Base-by-base conservation (phyloP, 257 asterid genomes). In the Misopates orontium region DNA sequence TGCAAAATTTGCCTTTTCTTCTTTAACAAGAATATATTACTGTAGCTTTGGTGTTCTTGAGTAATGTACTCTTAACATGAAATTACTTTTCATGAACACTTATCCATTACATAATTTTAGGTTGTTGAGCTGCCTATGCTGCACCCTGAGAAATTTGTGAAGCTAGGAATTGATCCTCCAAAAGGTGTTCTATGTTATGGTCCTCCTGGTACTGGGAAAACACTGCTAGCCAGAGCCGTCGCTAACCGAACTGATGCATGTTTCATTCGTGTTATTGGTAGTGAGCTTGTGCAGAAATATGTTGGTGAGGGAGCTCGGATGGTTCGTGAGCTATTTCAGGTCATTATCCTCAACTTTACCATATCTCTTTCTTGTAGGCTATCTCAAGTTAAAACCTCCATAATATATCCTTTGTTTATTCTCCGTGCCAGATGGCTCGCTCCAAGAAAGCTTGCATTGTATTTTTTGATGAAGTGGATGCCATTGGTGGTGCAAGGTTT, bases 301-400 rank as follows among this genome's bases (percentile, higher is more conserved):
- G 97, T 93, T 63, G 99, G 99, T 28, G 99, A 93, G 87, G 99
- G 97, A 61, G 99, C 99, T 78, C 81, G 99, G 67, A 94, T 94
- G 99, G 97, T 94, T 74, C 96, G 97, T 59, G 99, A 94, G 77
- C 84, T 94, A 20, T 94, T 94, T 80, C 99, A 89, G 97, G 97
- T 92, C 36, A 70, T 16, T 18, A n/a, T 52, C 17, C 62, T 36
- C 21, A 28, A 3, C 7, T 40, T 36, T 36, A 24, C 24, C 69
- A 50, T 24, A n/a, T 11, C 48, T 60, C 12, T 31, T 20, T 22
- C 22, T 1, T 10, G 8, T 8, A 28, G 24, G 20, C 32, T 16
- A 9, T 56, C 18, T 23, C 15, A 22, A 44, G 52, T 49, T 16
- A 23, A 58, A 62, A 53, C 45, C 48, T 61, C 42, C 49, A 61